phyloP scores from a whole-genome alignment of 768 basidiomycete species.

The Pleurotus cornucopiae region DNA sequence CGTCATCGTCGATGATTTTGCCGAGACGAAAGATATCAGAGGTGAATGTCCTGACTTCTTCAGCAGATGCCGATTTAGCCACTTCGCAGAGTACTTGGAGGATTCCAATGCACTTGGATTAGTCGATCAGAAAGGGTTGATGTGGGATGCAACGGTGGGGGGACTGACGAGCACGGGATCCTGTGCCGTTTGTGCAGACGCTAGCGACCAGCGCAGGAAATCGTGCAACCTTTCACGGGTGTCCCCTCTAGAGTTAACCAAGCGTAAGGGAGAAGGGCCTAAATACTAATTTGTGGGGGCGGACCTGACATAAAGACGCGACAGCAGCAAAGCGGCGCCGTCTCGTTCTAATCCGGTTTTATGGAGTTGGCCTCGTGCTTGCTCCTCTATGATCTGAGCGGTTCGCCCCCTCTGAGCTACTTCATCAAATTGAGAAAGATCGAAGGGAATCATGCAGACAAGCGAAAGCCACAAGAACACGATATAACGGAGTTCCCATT shows the following conservation, averaged over 20 bases:
- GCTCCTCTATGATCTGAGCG: conserved; percentile 47
- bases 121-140: neutral
- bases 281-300: conserved; percentile 14
- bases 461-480: conserved; percentile 92
- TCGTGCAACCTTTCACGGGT: conserved; percentile 39
- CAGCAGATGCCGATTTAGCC: conserved; percentile 55
- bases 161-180: conserved; percentile 49
- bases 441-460: conserved; percentile 91
- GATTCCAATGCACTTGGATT: conserved; percentile 56
- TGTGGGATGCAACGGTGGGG: conserved; percentile 1
- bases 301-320: conserved; percentile 77
- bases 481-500: conserved; percentile 84
- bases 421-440: conserved; percentile 82
- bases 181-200: conserved; percentile 29
- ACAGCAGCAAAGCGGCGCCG: conserved; percentile 75
- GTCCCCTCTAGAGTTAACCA: conserved; percentile 47
- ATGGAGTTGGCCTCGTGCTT: conserved; percentile 54
- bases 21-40: conserved; percentile 42
- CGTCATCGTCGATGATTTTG: conserved; percentile 33
- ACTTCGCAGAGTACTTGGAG: conserved; percentile 71
- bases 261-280: neutral
- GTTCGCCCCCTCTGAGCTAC: conserved; percentile 46
- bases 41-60: conserved; percentile 42
- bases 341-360: conserved; percentile 84
- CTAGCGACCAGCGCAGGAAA: conserved; percentile 49